Conservation (phyloP, 257 asterid species). For the Solanum rostratum region DNA sequence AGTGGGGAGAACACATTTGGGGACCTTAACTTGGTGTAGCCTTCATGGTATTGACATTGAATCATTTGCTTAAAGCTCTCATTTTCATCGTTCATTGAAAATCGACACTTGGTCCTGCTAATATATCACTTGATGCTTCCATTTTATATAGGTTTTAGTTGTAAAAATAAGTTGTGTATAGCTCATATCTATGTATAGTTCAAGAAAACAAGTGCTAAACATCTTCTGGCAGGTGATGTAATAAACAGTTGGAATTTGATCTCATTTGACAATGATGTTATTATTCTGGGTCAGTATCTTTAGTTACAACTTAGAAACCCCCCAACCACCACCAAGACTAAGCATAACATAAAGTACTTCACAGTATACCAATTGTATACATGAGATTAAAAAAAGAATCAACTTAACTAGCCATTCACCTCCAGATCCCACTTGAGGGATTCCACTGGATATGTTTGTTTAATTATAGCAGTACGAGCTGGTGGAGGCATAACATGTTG, state of each 20-base stretch:
- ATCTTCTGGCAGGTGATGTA: not conserved
- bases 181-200: not conserved
- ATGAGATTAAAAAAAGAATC: no score
- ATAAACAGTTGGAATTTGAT: not conserved
- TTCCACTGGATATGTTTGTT: no score
- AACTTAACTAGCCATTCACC: no score
- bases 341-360: no score
- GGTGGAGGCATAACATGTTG: no score
- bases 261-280: not conserved
- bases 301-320: no score
- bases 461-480: no score
- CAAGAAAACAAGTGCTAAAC: not conserved
- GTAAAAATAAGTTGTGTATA: not conserved
- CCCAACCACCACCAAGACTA: no score
- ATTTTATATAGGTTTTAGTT: not conserved
- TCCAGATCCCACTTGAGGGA: no score
- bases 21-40: not conserved
- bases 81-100: not conserved
- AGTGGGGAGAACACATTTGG: slow-evolving; percentile 27
- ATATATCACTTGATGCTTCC: not conserved
- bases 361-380: no score
- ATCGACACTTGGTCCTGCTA: not conserved
- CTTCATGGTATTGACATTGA: not conserved
- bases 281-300: not conserved
- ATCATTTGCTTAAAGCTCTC: not conserved